Percentiles rank a stretch among this genome's conserved stretches.
Conservation (phyloP, 106 monocot genomes). For the Dioscorea alata region DNA sequence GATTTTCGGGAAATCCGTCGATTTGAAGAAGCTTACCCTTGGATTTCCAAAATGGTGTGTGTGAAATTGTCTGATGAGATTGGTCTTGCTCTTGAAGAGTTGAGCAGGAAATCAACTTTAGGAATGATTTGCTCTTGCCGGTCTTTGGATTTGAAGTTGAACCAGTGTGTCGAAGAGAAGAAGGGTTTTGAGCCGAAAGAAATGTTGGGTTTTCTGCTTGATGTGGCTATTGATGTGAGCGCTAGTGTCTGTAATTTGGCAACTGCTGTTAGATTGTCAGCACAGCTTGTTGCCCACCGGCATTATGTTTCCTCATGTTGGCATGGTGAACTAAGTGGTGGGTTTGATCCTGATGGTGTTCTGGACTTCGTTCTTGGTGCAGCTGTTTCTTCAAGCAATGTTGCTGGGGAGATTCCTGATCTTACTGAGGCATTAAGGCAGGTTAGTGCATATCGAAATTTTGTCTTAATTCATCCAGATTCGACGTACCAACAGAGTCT, state of each 20-base stretch:
- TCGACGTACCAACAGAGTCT: slow-evolving; percentile 7
- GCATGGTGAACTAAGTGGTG: slow-evolving; percentile 6
- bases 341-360: not conserved
- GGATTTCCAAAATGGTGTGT: slow-evolving; percentile 1
- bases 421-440: not conserved
- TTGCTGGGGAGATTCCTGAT: not conserved
- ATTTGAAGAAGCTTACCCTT: slow-evolving; percentile 10
- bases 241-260: not conserved
- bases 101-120: slow-evolving; percentile 3
- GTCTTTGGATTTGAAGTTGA: not conserved
- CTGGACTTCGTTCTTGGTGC: slow-evolving; percentile 7
- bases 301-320: slow-evolving; percentile 1
- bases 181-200: slow-evolving; percentile 19
- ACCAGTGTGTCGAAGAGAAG: not conserved
- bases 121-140: slow-evolving; percentile 21
- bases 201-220: slow-evolving; percentile 22
- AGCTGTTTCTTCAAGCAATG: slow-evolving; percentile 9
- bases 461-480: slow-evolving; percentile 9
- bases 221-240: slow-evolving; percentile 11
- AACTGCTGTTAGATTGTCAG: slow-evolving; percentile 18
- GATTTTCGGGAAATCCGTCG: not conserved
- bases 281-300: slow-evolving; percentile 16
- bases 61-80: slow-evolving; percentile 9
- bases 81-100: slow-evolving; percentile 15
- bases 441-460: slow-evolving; percentile 13